Percentiles rank a stretch among this genome's conserved stretches.
Evolutionary conservation across 306 rosid genomes (phyloP).

Genomic region (Spatholobus suberectus): DNA sequence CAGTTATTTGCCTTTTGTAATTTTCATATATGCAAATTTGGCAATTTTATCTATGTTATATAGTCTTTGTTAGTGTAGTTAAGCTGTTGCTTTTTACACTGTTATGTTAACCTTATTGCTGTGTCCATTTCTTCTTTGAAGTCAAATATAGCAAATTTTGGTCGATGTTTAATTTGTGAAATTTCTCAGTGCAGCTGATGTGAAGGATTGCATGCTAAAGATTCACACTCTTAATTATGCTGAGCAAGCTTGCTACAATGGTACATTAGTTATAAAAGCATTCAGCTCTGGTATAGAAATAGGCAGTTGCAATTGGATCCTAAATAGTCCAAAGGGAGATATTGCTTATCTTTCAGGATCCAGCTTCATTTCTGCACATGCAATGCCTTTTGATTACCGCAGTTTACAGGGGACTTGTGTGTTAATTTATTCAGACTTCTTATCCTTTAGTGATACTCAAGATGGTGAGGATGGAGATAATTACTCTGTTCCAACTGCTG

Average conservation of each 20-base stretch:
- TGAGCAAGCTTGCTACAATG: slow-evolving; percentile 82
- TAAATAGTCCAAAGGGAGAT: slow-evolving; percentile 72
- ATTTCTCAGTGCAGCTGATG: slow-evolving; percentile 88
- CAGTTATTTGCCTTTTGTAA: not conserved
- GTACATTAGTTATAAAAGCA: slow-evolving; percentile 75
- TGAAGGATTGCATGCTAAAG: slow-evolving; percentile 74
- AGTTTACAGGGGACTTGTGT: slow-evolving; percentile 61
- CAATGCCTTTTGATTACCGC: slow-evolving; percentile 71
- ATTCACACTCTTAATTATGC: slow-evolving; percentile 71
- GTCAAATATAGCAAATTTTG: slow-evolving; percentile 24
- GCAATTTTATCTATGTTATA: not conserved
- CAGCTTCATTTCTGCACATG: slow-evolving; percentile 71
- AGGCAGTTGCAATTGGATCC: slow-evolving; percentile 89
- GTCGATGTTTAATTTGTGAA: slow-evolving; percentile 47
- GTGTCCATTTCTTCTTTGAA: slow-evolving; percentile 23
- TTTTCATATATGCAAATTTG: not conserved
- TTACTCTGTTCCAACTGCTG: slow-evolving; percentile 31
- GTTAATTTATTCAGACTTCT: slow-evolving; percentile 84
- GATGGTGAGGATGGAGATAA: slow-evolving; percentile 50
- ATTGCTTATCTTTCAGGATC: slow-evolving; percentile 79
- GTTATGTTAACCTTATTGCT: not conserved
- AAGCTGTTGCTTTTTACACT: slow-evolving; percentile 8
- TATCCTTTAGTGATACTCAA: slow-evolving; percentile 50
- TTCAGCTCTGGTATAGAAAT: slow-evolving; percentile 90
- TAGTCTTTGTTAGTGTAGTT: not conserved